Evolutionary conservation across 2,329 filamentous ascomycete species (phyloP).

Genomic region (Colletotrichum higginsianum): DNA sequence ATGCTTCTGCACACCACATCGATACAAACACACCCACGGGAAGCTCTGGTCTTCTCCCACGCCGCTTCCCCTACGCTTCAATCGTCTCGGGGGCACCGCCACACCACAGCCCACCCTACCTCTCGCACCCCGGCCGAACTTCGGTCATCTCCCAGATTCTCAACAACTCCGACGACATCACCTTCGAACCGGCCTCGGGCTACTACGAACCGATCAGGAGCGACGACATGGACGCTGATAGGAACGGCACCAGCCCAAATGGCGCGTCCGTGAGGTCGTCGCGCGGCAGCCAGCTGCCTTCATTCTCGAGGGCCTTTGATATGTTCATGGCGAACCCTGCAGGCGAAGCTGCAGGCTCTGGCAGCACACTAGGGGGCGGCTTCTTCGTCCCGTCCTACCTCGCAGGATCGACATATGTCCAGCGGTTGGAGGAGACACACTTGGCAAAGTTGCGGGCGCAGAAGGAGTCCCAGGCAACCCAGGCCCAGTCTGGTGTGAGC

Average conservation of each 20-base stretch:
- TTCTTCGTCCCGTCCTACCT: constrained; percentile 93
- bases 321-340: constrained; percentile 57
- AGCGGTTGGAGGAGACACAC: constrained; percentile 80
- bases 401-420: constrained; percentile 81
- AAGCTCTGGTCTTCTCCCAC: constrained; percentile 51
- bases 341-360: constrained; percentile 41
- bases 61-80: constrained; percentile 60
- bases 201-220: constrained; percentile 42
- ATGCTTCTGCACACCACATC: constrained; percentile 52
- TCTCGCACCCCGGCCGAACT: constrained; percentile 54
- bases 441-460: constrained; percentile 69
- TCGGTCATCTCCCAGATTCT: constrained; percentile 70
- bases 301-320: constrained; percentile 69
- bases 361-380: constrained; percentile 51
- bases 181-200: constrained; percentile 52
- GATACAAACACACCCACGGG: constrained; percentile 49
- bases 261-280: constrained; percentile 45
- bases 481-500: constrained; percentile 60
- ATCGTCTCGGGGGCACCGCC: constrained; percentile 55
- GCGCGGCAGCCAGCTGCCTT: constrained; percentile 53
- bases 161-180: constrained; percentile 61
- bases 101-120: constrained; percentile 54
- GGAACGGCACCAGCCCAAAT: constrained; percentile 48
- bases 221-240: constrained; percentile 53
- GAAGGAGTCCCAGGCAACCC: constrained; percentile 63